Base-by-base conservation (phyloP, 2,329 filamentous ascomycete genomes). In the Lecanoromycetidae sp. region DNA sequence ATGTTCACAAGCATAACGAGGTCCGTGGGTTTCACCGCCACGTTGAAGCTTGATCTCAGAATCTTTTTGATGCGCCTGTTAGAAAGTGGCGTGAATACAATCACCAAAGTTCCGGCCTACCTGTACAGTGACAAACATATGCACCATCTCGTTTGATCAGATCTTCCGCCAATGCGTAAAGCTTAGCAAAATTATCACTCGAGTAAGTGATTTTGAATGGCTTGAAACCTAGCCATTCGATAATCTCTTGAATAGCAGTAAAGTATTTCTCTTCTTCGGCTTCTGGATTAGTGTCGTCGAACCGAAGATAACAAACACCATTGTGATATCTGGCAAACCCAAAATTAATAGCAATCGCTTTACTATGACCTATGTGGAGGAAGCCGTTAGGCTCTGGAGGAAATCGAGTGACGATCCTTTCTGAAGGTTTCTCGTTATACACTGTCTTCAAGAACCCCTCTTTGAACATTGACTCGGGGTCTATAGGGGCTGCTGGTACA, bases 281-380 rank as follows among this genome's bases (percentile, higher is more conserved):
- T 54, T 88, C 86, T 1, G 91, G 91, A 63, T 96, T 96, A 12
- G 91, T 96, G 58, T 96, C 91, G 62, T 96, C 91, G 63, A 85
- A 94, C 57, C 90, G 76, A 52, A 87, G 66, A 59, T 82, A 82
- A 64, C 79, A 84, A 52, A 80, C 71, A 49, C 90, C 90, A 29
- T 82, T 83, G 61, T 94, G 84, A 60, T 81, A 80, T 59, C 77
- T 79, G 12, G 91, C 90, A 62, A 95, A 96, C 5, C 90, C 90
- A 66, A 96, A 96, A 67, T 96, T 95, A 64, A 96, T 79, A 0
- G 87, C 83, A 63, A 96, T 95, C 19, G 91, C 90, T 69, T 96
- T 96, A 55, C 84, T 84, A 62, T 96, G 91, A 17, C 90, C 90
- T 56, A 96, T 84, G 61, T 95, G 88, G 8, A 95, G 75, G 62